Evolutionary conservation across 2,329 filamentous ascomycete genomes (phyloP).

Genomic region (Geoglossum cookeanum): DNA sequence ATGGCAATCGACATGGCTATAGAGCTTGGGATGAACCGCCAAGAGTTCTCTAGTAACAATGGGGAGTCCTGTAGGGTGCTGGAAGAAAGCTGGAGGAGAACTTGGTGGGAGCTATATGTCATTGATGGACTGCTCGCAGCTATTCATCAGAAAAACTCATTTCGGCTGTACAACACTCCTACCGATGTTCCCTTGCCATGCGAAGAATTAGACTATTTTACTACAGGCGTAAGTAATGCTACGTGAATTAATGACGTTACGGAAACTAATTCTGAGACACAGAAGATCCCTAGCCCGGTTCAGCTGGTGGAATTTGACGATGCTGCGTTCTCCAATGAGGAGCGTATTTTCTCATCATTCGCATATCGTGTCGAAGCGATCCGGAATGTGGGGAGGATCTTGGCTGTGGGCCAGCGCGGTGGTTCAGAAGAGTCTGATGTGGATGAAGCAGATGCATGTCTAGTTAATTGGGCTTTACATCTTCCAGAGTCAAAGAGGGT

Average conservation of each 20-base stretch:
- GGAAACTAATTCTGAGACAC: not conserved
- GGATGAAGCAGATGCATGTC: conserved; percentile 36
- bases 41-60: conserved; percentile 43
- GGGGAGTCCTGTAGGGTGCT: conserved; percentile 45
- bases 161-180: conserved; percentile 46
- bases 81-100: conserved; percentile 70
- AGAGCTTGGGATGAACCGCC: conserved; percentile 55
- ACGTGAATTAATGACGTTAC: not conserved
- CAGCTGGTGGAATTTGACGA: conserved; percentile 61
- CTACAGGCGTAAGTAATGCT: conserved; percentile 30
- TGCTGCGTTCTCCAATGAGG: conserved; percentile 51
- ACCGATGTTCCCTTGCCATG: conserved; percentile 59
- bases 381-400: conserved; percentile 45
- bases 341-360: conserved; percentile 61
- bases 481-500: conserved; percentile 54
- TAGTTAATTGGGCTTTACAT: conserved; percentile 62
- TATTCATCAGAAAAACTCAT: conserved; percentile 52
- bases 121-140: conserved; percentile 71
- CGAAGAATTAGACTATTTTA: conserved; percentile 52
- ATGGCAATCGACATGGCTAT: conserved; percentile 54
- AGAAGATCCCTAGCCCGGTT: conserved; percentile 39
- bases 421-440: conserved; percentile 14
- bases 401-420: not conserved
- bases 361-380: conserved; percentile 68
- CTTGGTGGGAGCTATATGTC: conserved; percentile 79